These are phyloP conservation scores for Ilyonectria destructans DNA, from an alignment of 2,329 filamentous ascomycete species.

Conservation along the genomic window DNA sequence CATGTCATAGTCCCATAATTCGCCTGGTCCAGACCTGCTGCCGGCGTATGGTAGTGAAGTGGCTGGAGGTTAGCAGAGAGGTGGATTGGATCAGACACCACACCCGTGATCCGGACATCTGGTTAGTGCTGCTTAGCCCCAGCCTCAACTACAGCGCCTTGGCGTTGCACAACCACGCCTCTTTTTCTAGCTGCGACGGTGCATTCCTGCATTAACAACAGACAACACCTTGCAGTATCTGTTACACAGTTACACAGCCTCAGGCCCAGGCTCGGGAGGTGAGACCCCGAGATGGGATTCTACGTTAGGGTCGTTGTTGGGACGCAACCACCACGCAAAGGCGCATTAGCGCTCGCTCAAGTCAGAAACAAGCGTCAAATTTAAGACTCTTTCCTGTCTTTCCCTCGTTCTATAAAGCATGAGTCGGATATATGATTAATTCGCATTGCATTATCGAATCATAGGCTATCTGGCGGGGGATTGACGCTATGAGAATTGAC, in stretches of 20 bases:
- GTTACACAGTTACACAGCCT: not conserved
- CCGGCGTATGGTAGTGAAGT: not conserved
- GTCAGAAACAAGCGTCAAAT: not conserved
- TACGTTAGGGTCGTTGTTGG: not conserved
- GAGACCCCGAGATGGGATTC: slow-evolving; percentile 3
- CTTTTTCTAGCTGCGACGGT: not conserved
- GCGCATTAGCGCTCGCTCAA: not conserved
- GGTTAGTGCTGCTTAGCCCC: not conserved
- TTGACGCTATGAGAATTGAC: too few species aligned
- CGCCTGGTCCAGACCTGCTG: not conserved
- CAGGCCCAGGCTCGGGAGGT: not conserved
- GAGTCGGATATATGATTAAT: not conserved
- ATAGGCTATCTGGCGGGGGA: not conserved
- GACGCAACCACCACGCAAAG: not conserved
- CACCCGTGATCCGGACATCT: not conserved
- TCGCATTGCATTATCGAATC: not conserved
- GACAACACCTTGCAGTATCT: not conserved
- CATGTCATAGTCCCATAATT: not conserved
- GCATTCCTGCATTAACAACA: not conserved
- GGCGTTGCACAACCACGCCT: not conserved
- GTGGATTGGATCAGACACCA: not conserved
- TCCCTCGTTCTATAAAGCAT: not conserved
- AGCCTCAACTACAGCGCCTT: not conserved
- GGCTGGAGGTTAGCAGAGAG: not conserved
- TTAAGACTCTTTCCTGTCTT: not conserved